phyloP scores from a whole-genome alignment of 208 protist species.

The Lotmaria passim region DNA sequence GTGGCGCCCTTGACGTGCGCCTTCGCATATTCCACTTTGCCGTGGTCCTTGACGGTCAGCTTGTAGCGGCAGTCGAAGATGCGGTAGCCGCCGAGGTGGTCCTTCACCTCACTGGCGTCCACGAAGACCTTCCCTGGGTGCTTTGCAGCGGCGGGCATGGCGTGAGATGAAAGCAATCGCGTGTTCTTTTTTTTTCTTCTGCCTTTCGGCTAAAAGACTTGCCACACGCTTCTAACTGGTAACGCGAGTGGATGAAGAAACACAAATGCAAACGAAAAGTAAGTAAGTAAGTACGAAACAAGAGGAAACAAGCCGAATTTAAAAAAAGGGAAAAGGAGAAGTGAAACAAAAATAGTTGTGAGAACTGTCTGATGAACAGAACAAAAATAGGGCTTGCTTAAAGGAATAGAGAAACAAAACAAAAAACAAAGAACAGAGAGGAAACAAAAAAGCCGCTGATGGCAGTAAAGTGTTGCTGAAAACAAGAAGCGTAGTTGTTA shows the following conservation, averaged over 20 bases:
- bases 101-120: conserved; percentile 44
- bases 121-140: conserved; percentile 68
- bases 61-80: conserved; percentile 86
- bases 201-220: too few species aligned
- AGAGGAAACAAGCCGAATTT: background rate
- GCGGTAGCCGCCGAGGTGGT: conserved; percentile 41
- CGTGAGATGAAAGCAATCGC: background rate
- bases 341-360: background rate
- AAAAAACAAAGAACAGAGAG: too few species aligned
- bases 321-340: background rate
- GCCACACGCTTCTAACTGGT: too few species aligned
- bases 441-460: too few species aligned
- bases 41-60: conserved; percentile 46
- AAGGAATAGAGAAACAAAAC: too few species aligned
- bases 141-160: conserved; percentile 19
- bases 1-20: conserved; percentile 53
- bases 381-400: too few species aligned
- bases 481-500: too few species aligned
- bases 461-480: too few species aligned
- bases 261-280: background rate
- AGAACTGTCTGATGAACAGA: too few species aligned
- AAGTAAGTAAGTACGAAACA: background rate
- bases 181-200: too few species aligned
- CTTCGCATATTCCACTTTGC: conserved; percentile 52
- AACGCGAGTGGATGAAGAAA: too few species aligned